Evolutionary conservation across 192 early-diverging fungal species (phyloP).

Genomic region (Geranomyces michiganensis): DNA sequence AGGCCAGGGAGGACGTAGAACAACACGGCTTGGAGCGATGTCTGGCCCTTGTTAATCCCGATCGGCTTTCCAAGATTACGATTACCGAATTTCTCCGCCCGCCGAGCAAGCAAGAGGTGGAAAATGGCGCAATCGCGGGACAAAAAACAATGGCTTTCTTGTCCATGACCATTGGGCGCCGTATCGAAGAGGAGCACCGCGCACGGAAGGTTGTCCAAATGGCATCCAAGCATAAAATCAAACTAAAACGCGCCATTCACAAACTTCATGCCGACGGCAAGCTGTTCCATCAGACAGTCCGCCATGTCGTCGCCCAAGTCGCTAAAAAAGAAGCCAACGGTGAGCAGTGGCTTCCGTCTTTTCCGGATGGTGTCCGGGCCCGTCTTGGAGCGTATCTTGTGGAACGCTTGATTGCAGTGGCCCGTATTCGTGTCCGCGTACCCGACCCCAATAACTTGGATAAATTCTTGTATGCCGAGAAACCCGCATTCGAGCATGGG

Average conservation of each 20-base stretch:
- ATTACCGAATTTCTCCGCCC: slow-evolving; percentile 79
- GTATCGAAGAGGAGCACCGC: slow-evolving; percentile 83
- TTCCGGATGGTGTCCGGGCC: slow-evolving; percentile 62
- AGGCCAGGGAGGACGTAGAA: slow-evolving; percentile 49
- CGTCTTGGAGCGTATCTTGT: slow-evolving; percentile 65
- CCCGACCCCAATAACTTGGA: slow-evolving; percentile 60
- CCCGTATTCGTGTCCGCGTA: slow-evolving; percentile 66
- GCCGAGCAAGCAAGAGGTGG: slow-evolving; percentile 12
- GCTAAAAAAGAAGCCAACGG: slow-evolving; percentile 45
- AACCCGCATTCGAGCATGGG: slow-evolving; percentile 80
- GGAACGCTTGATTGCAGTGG: slow-evolving; percentile 45
- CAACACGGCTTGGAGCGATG: slow-evolving; percentile 64
- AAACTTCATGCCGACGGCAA: slow-evolving; percentile 74
- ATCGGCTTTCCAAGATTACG: slow-evolving; percentile 79
- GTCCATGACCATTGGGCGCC: slow-evolving; percentile 70
- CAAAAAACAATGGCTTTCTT: slow-evolving; percentile 27
- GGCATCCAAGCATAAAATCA: slow-evolving; percentile 14
- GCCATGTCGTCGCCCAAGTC: slow-evolving; percentile 67
- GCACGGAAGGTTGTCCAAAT: slow-evolving; percentile 70
- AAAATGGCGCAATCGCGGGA: slow-evolving; percentile 41
- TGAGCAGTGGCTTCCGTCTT: slow-evolving; percentile 64
- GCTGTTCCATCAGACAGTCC: slow-evolving; percentile 80
- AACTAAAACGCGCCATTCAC: slow-evolving; percentile 54
- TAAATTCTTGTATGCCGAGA: slow-evolving; percentile 47
- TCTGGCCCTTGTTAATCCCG: slow-evolving; percentile 64